A percentile compares a stretch with the other conserved stretches of the same genome.
phyloP scores from a whole-genome alignment of 495 filamentous ascomycete species.

The Penicillium lagena region DNA sequence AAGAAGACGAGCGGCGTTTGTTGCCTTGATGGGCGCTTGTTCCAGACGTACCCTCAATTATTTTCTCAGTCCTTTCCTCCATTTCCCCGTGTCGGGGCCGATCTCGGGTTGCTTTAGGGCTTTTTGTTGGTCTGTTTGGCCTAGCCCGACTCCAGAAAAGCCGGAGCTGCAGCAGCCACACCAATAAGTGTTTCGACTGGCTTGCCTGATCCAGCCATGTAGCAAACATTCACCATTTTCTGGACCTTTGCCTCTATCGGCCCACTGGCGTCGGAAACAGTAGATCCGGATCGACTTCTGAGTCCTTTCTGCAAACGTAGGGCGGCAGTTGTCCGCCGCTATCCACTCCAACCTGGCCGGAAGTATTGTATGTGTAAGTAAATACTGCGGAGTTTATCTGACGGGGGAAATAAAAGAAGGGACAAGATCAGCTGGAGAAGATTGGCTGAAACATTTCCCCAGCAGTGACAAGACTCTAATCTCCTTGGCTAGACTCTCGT shows the following conservation, averaged over 20 bases:
- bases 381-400: background rate
- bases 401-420: background rate
- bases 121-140: constrained; percentile 8
- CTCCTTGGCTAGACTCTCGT: constrained; percentile 12
- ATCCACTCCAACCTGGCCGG: background rate
- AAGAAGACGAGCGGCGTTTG: background rate
- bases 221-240: constrained; percentile 21
- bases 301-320: constrained; percentile 21
- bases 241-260: constrained; percentile 10
- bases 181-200: constrained; percentile 18
- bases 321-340: constrained; percentile 9
- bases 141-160: background rate
- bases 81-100: constrained; percentile 6
- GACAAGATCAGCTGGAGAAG: background rate
- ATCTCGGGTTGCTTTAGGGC: constrained; percentile 14
- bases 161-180: constrained; percentile 12
- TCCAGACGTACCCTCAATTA: too few species aligned
- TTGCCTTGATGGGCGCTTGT: too few species aligned
- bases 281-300: constrained; percentile 14
- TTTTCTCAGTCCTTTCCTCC: background rate
- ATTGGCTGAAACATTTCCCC: constrained; percentile 14
- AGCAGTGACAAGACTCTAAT: constrained; percentile 7
- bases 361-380: too few species aligned
- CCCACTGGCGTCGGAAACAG: constrained; percentile 4
- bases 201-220: background rate